Percentiles rank a stretch among this genome's conserved stretches.
phyloP scores from a whole-genome alignment of 2,329 filamentous ascomycete species.

The Coniochaeta prunicola region DNA sequence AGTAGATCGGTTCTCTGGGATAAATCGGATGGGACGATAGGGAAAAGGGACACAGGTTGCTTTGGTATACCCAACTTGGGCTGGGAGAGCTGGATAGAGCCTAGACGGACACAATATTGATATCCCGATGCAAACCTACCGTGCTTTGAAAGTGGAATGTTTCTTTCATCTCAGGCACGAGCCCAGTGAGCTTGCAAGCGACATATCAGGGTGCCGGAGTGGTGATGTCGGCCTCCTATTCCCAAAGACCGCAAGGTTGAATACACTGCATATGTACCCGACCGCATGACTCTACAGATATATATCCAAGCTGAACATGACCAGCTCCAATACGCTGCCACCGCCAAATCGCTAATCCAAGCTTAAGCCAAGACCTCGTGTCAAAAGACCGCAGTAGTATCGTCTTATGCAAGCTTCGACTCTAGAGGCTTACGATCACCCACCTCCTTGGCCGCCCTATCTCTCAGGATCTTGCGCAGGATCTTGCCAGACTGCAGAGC shows the following conservation, averaged over 20 bases:
- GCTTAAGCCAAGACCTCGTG: background rate
- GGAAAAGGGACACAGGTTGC: background rate
- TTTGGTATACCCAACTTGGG: background rate
- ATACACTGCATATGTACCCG: background rate
- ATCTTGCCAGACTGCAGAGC: constrained; percentile 55
- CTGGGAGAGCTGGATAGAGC: background rate
- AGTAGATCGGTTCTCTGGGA: constrained; percentile 25
- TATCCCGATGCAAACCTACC: background rate
- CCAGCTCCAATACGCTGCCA: background rate
- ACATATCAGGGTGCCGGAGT: background rate
- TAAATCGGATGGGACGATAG: background rate
- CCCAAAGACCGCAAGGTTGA: background rate
- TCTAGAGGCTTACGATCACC: constrained; percentile 26
- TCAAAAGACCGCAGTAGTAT: background rate
- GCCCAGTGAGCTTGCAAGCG: background rate
- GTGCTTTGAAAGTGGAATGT: background rate
- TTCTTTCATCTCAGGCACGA: background rate
- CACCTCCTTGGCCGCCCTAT: constrained; percentile 48
- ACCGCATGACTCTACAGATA: background rate
- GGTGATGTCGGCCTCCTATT: background rate
- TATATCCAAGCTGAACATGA: background rate
- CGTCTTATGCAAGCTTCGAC: constrained; percentile 11
- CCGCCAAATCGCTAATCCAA: background rate
- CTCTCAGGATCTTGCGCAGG: constrained; percentile 50
- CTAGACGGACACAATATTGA: background rate